These are phyloP conservation scores for Ustilago loliicola DNA, from an alignment of 1,284 basidiomycete species.

Conservation along the genomic window DNA sequence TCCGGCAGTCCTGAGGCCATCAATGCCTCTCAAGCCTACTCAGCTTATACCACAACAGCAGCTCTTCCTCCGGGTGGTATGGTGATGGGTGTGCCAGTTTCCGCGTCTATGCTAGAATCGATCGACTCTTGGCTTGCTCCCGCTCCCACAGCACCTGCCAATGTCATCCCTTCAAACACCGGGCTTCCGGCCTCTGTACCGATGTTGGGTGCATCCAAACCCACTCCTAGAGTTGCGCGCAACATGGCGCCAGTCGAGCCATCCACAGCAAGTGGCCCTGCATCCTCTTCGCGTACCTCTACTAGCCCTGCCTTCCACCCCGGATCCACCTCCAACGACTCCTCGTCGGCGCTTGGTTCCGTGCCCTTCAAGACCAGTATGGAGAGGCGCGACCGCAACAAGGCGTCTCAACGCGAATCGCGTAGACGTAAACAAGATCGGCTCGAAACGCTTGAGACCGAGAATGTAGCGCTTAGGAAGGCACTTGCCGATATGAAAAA, in stretches of 20 bases:
- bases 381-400: constrained; percentile 52
- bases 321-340: constrained; percentile 14
- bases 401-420: constrained; percentile 53
- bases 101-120: constrained; percentile 29
- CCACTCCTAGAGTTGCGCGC: neutral
- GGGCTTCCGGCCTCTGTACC: neutral
- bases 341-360: constrained; percentile 5
- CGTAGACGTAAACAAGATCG: constrained; percentile 54
- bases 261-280: constrained; percentile 3
- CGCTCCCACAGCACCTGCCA: constrained; percentile 12
- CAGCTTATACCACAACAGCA: constrained; percentile 9
- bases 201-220: constrained; percentile 5
- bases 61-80: constrained; percentile 25
- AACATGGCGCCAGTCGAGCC: constrained; percentile 17
- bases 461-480: constrained; percentile 52
- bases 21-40: constrained; percentile 1
- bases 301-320: constrained; percentile 22
- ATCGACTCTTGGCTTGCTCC: constrained; percentile 48
- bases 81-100: constrained; percentile 25
- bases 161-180: neutral
- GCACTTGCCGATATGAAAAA: constrained; percentile 49
- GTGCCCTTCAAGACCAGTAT: constrained; percentile 49
- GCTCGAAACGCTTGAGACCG: constrained; percentile 47
- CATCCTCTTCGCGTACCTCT: constrained; percentile 14
- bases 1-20: constrained; percentile 27